Evolutionary conservation across 1,284 basidiomycete genomes (phyloP), one percentile per base, ranked within the genome.

Genomic region (Caloboletus firmus): DNA sequence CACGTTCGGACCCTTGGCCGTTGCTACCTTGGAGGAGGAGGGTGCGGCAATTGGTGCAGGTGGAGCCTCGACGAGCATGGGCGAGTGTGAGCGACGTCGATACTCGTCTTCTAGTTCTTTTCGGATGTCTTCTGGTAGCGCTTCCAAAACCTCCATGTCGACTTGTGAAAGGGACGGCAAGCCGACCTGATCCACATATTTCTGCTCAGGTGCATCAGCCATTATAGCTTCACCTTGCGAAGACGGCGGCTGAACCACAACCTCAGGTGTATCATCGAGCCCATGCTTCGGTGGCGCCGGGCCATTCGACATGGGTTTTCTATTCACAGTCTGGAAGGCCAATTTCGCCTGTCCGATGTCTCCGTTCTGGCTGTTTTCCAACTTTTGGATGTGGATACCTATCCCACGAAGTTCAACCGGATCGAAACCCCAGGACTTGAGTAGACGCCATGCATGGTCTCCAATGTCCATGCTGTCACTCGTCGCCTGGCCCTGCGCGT

Each of bases 381-480:
- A 79, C 69, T 95, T 97, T 64, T 90, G 87, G n/a, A 98, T 83
- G 65, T 94, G 93, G 24, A 99, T 89, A 0, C 92, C 93, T 49
- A 99, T 83, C 0, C 96, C 96, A n/a, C 97, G 82, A 17, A 99
- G 75, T 62, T 99, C 96, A 57, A 79, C 81, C 0, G 94, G 84
- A 58, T 94, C 89, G 41, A 95, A 87, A 39, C 79, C 76, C 69
- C 95, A 85, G 1, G 82, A 79, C 54, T 82, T 77, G 11, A 97
- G 77, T 12, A 98, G 71, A 56, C 81, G 79, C 82, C 90, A 90
- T 1, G 91, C 89, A 52, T 89, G 85, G n/a, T 84, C 79, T 0
- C 84, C 89, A 45, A 99, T 89, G 42, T 85, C 71, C 39, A 74
- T 77, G 1, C 80, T 74, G 59, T 96, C 87, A 65, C 85, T 87